Conservation (phyloP, 1,284 basidiomycete species). For the Pseudozyma hubeiensis region DNA sequence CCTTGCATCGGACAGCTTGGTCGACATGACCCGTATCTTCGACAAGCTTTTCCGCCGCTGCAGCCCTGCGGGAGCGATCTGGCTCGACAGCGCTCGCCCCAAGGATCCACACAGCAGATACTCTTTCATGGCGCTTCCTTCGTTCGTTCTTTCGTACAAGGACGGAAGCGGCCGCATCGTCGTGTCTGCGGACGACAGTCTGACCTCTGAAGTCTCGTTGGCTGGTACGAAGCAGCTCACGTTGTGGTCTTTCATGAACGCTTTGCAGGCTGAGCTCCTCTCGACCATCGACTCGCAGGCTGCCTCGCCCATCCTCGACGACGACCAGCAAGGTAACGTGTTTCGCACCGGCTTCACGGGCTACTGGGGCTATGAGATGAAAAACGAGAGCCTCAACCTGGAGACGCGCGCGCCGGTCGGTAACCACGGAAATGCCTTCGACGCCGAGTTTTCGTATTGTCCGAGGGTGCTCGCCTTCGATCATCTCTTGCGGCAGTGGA, state of each 20-base stretch:
- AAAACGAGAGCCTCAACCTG: constrained; percentile 70
- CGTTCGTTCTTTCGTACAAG: constrained; percentile 60
- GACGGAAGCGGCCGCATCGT: constrained; percentile 10
- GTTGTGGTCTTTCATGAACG: constrained; percentile 59
- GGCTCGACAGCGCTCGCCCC: constrained; percentile 71
- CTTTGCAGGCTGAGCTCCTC: constrained; percentile 49
- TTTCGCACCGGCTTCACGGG: constrained; percentile 72
- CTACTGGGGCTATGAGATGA: constrained; percentile 74
- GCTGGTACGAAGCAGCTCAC: constrained; percentile 8
- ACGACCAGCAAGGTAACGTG: constrained; percentile 50
- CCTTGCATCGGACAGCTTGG: constrained; percentile 35
- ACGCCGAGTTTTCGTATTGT: constrained; percentile 70
- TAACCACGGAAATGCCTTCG: constrained; percentile 27
- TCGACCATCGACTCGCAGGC: constrained; percentile 10
- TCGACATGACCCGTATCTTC: constrained; percentile 68
- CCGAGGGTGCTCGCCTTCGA: constrained; percentile 70
- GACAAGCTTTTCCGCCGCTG: constrained; percentile 65
- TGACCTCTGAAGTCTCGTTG: neutral
- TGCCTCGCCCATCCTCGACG: neutral
- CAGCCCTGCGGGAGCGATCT: constrained; percentile 70
- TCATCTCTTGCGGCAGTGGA: constrained; percentile 69
- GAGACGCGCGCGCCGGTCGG: constrained; percentile 14
- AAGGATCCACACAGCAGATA: constrained; percentile 47
- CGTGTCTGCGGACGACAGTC: constrained; percentile 17
- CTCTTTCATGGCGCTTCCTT: constrained; percentile 63